phyloP scores from a whole-genome alignment of 169 alveolate genomes.

The Cryptosporidium tyzzeri region DNA sequence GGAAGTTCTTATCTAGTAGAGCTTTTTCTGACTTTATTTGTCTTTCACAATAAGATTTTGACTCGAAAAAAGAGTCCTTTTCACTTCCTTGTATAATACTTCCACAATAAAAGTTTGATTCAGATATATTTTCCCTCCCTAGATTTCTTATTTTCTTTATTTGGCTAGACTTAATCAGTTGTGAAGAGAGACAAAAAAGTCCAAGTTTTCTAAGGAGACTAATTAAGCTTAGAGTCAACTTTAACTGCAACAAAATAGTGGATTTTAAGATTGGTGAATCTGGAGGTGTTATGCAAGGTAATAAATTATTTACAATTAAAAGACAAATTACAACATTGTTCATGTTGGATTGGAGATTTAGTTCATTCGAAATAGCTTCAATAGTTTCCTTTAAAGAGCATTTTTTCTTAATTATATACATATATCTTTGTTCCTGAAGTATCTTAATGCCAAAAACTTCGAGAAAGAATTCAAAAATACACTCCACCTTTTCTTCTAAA shows the following conservation, averaged over 20 bases:
- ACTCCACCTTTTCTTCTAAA: constrained; percentile 10
- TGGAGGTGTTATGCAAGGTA: constrained; percentile 18
- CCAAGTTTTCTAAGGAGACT: constrained; percentile 30
- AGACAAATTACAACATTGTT: constrained; percentile 45
- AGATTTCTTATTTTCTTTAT: constrained; percentile 32
- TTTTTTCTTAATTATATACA: background rate
- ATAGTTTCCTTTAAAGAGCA: background rate
- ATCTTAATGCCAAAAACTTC: constrained; percentile 1
- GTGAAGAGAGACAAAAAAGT: constrained; percentile 32
- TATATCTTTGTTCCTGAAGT: background rate
- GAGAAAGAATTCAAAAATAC: constrained; percentile 36
- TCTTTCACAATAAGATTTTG: background rate
- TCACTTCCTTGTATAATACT: background rate
- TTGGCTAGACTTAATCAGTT: constrained; percentile 48
- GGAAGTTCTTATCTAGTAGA: background rate
- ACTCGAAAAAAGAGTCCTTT: background rate
- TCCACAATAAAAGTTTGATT: constrained; percentile 68
- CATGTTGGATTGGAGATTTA: background rate
- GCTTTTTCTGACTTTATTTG: background rate
- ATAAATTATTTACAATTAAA: constrained; percentile 14
- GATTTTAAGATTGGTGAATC: background rate
- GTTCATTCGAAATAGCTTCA: constrained; percentile 3
- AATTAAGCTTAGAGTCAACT: constrained; percentile 14
- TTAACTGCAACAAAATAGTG: background rate
- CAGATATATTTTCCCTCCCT: constrained; percentile 40